Evolutionary conservation across 495 filamentous ascomycete species (phyloP).

Genomic region (Aspergillus indologenus): DNA sequence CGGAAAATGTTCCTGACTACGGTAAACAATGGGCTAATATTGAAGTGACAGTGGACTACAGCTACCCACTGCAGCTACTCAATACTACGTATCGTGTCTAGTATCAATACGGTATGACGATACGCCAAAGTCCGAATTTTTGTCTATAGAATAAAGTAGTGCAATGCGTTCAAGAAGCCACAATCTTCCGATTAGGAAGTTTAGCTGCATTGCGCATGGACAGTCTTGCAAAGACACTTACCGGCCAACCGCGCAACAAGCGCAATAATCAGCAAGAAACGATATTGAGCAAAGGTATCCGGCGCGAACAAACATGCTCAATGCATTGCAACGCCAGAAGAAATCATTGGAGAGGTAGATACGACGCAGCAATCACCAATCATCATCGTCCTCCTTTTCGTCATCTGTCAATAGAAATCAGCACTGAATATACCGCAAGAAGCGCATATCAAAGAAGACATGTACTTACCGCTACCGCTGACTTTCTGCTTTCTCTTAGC

Average conservation of each 20-base stretch:
- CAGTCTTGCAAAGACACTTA: neutral
- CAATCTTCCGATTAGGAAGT: neutral
- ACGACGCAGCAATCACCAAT: slow-evolving; percentile 53
- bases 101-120: neutral
- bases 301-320: slow-evolving; percentile 8
- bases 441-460: neutral
- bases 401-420: slow-evolving; percentile 57
- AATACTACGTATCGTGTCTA: no score
- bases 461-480: slow-evolving; percentile 78
- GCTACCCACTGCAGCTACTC: no score
- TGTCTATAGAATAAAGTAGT: neutral
- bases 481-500: slow-evolving; percentile 84
- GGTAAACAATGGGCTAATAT: no score
- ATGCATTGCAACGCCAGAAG: slow-evolving; percentile 6
- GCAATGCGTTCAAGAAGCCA: neutral
- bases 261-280: neutral
- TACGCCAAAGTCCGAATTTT: neutral
- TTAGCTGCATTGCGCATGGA: neutral
- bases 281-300: neutral
- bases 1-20: neutral
- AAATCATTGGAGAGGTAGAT: slow-evolving; percentile 15
- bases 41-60: no score
- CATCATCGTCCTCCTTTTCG: slow-evolving; percentile 73
- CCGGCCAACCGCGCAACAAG: neutral
- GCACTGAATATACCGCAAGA: neutral